phyloP scores from a whole-genome alignment of 257 asterid genomes.

The Avicennia marina region DNA sequence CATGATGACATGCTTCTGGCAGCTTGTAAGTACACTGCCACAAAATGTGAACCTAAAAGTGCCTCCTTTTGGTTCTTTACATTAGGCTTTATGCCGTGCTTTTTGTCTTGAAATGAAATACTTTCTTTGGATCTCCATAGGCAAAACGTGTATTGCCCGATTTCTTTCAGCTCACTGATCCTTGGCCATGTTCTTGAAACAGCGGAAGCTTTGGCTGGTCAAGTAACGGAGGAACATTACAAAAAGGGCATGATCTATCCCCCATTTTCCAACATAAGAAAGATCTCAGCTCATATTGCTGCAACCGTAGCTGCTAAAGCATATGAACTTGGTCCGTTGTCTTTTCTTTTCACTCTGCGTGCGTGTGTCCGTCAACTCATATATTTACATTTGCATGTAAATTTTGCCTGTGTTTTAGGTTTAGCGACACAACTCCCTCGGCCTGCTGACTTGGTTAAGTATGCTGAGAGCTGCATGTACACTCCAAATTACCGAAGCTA shows the following conservation, averaged over 20 bases:
- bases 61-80: no score
- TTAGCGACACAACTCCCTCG: constrained; percentile 83
- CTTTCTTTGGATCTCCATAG: no score
- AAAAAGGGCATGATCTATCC: constrained; percentile 92
- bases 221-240: constrained; percentile 79
- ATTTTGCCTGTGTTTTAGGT: constrained; percentile 28
- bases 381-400: neutral
- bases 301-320: constrained; percentile 96
- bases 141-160: neutral
- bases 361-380: neutral
- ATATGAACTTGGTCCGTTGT: constrained; percentile 23
- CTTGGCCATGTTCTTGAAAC: constrained; percentile 21
- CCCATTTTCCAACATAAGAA: constrained; percentile 68
- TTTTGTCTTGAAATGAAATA: no score
- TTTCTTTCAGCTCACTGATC: neutral
- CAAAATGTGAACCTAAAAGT: no score
- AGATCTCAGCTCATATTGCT: constrained; percentile 85
- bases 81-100: no score
- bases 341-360: neutral
- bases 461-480: constrained; percentile 97
- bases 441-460: constrained; percentile 74
- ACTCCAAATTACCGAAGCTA: constrained; percentile 70
- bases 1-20: constrained; percentile 96
- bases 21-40: constrained; percentile 58
- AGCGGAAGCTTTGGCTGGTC: constrained; percentile 96